A percentile compares a stretch with the other conserved stretches of the same genome.
phyloP scores from a whole-genome alignment of 371 early-diverging fungal species.

The Mucor irregularis region DNA sequence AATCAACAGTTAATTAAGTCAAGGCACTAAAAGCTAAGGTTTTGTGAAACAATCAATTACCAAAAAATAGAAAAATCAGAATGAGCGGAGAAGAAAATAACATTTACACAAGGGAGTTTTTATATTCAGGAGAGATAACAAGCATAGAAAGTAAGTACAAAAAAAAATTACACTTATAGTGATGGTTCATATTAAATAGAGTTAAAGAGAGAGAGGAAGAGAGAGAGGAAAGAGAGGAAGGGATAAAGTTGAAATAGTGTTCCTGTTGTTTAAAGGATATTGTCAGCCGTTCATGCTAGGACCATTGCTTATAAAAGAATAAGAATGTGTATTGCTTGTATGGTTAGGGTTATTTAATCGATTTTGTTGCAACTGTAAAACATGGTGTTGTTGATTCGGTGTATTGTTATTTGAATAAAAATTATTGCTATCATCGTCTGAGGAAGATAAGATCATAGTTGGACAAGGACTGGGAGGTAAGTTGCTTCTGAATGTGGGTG shows the following conservation, averaged over 20 bases:
- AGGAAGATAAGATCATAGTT: constrained; percentile 21
- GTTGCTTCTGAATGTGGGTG: neutral
- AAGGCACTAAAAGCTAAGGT: no score
- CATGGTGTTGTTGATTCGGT: neutral
- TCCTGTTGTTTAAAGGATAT: no score
- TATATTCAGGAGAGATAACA: no score
- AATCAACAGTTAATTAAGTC: no score
- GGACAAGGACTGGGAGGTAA: constrained; percentile 22
- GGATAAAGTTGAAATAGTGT: neutral
- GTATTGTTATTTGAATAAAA: constrained; percentile 1
- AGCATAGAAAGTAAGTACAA: no score
- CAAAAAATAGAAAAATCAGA: no score
- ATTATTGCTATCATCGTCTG: constrained; percentile 24
- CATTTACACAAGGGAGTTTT: no score
- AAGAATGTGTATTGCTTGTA: neutral
- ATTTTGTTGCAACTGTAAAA: neutral
- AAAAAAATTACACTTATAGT: no score
- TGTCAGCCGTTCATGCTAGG: neutral
- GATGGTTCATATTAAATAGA: no score
- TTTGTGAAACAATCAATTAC: no score
- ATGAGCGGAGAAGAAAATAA: no score
- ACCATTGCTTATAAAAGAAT: neutral
- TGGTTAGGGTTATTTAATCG: neutral
- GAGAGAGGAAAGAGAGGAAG: neutral
- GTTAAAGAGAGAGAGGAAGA: no score